phyloP scores from a whole-genome alignment of 495 filamentous ascomycete species.

The Immersiella caudata region DNA sequence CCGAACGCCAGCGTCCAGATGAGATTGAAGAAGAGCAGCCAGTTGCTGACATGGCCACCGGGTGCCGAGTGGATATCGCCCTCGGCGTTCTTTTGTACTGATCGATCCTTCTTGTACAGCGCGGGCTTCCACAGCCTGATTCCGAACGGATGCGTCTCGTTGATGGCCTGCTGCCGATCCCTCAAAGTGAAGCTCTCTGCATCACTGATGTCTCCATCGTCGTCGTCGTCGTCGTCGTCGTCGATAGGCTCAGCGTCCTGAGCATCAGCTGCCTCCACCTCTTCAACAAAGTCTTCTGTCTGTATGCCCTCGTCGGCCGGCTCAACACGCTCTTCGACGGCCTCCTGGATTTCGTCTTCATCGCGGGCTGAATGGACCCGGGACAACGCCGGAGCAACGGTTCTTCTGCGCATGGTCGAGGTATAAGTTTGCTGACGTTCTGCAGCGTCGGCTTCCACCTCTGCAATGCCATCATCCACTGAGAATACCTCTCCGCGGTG shows the following conservation, averaged over 20 bases:
- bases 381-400: constrained; percentile 62
- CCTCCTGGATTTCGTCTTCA: constrained; percentile 42
- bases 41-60: constrained; percentile 79
- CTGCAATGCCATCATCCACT: constrained; percentile 84
- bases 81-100: constrained; percentile 94
- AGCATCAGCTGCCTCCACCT: constrained; percentile 32
- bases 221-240: constrained; percentile 55
- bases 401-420: constrained; percentile 74
- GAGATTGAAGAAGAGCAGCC: constrained; percentile 83
- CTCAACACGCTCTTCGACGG: constrained; percentile 31
- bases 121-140: constrained; percentile 99
- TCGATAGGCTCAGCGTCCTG: constrained; percentile 7
- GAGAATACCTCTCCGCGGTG: constrained; percentile 88
- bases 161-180: constrained; percentile 96
- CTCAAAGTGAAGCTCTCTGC: constrained; percentile 84
- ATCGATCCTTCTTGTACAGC: constrained; percentile 94
- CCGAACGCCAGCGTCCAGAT: constrained; percentile 92
- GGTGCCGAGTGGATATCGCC: constrained; percentile 96
- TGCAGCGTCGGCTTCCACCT: constrained; percentile 68
- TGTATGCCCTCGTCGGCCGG: constrained; percentile 23
- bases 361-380: constrained; percentile 56
- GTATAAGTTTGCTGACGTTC: constrained; percentile 50
- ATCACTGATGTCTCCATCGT: constrained; percentile 67
- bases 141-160: constrained; percentile 97
- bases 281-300: constrained; percentile 33